phyloP scores from a whole-genome alignment of 345 rosid species.

The Ceriops tagal region DNA sequence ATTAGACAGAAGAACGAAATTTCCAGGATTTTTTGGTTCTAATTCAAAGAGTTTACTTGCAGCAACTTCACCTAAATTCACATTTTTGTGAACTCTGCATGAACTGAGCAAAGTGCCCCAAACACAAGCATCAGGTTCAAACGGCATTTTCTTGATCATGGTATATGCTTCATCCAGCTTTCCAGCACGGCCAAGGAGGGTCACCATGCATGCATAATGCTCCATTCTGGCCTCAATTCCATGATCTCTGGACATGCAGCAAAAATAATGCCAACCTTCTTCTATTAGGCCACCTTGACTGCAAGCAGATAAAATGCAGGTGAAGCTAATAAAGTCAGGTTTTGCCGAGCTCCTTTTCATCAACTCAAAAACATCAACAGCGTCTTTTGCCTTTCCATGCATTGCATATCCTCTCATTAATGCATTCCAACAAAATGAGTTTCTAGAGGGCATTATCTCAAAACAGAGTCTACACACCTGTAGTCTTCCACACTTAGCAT shows the following conservation, averaged over 20 bases:
- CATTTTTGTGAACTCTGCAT: conserved; percentile 69
- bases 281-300: conserved; percentile 55
- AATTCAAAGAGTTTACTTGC: conserved; percentile 45
- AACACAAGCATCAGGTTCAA: conserved; percentile 55
- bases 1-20: conserved; percentile 57
- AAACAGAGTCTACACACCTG: conserved; percentile 48
- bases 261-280: conserved; percentile 50
- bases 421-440: conserved; percentile 75
- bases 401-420: conserved; percentile 63
- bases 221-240: conserved; percentile 55
- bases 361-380: conserved; percentile 45
- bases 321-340: conserved; percentile 62
- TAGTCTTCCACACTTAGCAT: conserved; percentile 71
- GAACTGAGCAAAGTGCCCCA: conserved; percentile 88
- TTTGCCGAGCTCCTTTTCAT: conserved; percentile 44
- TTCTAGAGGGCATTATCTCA: conserved; percentile 49
- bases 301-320: conserved; percentile 61
- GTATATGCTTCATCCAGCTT: conserved; percentile 62
- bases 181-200: conserved; percentile 66
- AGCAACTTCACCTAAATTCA: conserved; percentile 54
- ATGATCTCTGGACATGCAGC: conserved; percentile 46
- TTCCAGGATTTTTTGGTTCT: conserved; percentile 61
- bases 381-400: conserved; percentile 66
- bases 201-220: conserved; percentile 79
- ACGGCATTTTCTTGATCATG: conserved; percentile 57